Base-by-base conservation (phyloP, 805 yeast species). In the Zygosaccharomyces pseudorouxii region DNA sequence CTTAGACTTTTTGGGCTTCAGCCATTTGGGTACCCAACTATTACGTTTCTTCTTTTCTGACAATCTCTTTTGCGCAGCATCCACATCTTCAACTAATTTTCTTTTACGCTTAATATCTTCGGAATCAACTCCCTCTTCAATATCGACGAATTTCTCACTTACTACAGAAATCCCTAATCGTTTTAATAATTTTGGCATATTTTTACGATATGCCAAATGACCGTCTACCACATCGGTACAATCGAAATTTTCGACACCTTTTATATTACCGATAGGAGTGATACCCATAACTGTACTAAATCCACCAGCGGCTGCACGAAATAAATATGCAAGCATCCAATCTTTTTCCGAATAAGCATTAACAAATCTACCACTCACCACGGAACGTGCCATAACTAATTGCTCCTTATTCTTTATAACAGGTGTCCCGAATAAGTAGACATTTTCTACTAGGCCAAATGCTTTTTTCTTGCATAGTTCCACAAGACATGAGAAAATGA, bases 241-340 rank as follows among this genome's bases (percentile, higher is more conserved):
- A 62, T 93, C 95, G 53, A 84, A 76, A 65, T 92, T 92, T 55
- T 89, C 96, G 27, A 93, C 73, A 0, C 84, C 86, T 20, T 77
- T 74, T 18, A 80, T 70, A 41, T 68, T 72, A 46, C 80, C 83
- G 31, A 92, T 77, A 4, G 90, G 84, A 0, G 96, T 82, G 25
- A 93, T 73, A 0, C 99, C 99, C 4, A 92, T 89, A 38, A 93
- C 93, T n/a, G 88, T 78, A 59, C 86, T 84, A 39, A 93, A 73
- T 0, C 98, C 98, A 50, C 98, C 97, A 50, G 93, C 81, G 0
- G 98, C 89, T 1, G 98, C 99, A 55, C 99, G 76, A 70, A 92
- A 93, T 27, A 93, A 69, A 67, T 93, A 93, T 0, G 98, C 98
- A 48, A 93, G 73, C 55, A 93, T 85, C 99, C 99, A 93, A 71